Evolutionary conservation across 495 filamentous ascomycete genomes (phyloP), one percentile per base, ranked within the genome.

Genomic region (Sporormia fimetaria): DNA sequence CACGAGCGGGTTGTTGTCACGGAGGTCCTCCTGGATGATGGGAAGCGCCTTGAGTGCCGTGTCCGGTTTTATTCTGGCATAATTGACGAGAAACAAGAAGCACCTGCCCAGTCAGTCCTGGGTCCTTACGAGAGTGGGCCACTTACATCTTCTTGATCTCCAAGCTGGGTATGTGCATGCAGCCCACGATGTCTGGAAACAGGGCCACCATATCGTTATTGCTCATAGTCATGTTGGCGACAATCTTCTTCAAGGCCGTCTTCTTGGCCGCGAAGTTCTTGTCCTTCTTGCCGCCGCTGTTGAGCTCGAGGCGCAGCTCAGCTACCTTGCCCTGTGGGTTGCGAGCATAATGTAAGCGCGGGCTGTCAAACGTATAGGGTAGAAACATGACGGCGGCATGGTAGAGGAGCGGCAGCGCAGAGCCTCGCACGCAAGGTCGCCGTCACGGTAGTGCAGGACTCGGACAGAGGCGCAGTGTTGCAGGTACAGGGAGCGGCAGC

Each of bases 141-240:
- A 42, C 81, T 47, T 68, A 94, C 90, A 99, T 99, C 70, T 99
- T 99, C 74, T 99, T 99, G 64, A 99, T 95, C 68, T 99, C 90
- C 58, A 96, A 65, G 51, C 80, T 87, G 30, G 80, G 80, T 40
- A 96, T 81, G 42, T 80, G 76, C 90, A 99, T 99, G 67, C 87
- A 94, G 35, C 67, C 77, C 52, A 96, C 79, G 25, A 99, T 78
- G 60, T 99, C 90, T 17, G 92, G 87, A 51, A 99, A 99, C 43
- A 99, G 65, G 16, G 82, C 85, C 37, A 95, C 81, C 90, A 99
- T 99, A 62, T 99, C 90, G 55, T 99, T 99, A 62, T 96, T 99
- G 73, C 86, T 94, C 90, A 96, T 96, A 40, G 90, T 96, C 90
- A 99, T 96, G 58, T 96, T 99, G 51, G 90, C 90, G 56, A 99